These are phyloP conservation scores for Thuidium tamariscinum DNA, from an alignment of 225 moss, liverwort and hornwort genomes.

Conservation along the genomic window DNA sequence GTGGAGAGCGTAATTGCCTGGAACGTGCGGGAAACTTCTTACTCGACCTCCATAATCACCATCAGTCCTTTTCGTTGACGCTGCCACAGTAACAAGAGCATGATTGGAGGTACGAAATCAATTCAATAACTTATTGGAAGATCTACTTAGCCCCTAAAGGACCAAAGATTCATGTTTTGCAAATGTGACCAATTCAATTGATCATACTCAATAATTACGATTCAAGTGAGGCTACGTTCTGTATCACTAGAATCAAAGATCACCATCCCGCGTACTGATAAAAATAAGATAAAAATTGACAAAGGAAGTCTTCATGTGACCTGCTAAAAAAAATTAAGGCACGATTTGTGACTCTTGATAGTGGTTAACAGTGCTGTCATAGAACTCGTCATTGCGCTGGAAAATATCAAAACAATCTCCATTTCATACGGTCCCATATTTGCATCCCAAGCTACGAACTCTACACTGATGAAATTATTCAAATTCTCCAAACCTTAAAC, in stretches of 20 bases:
- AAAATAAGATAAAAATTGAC: not conserved
- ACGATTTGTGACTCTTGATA: not conserved
- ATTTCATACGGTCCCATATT: not conserved
- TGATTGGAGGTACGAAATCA: not conserved
- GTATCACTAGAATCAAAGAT: not conserved
- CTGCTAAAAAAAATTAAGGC: not conserved
- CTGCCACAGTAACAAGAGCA: conserved; percentile 17
- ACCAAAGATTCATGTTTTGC: not conserved
- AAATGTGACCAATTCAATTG: not conserved
- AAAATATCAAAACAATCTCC: not conserved
- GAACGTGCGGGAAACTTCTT: conserved; percentile 80
- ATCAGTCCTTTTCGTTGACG: conserved; percentile 5
- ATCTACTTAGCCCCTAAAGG: not conserved
- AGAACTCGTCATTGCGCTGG: not conserved
- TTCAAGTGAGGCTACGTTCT: not conserved
- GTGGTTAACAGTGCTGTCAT: not conserved
- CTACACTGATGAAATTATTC: not conserved
- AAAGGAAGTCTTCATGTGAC: not conserved
- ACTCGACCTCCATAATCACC: conserved; percentile 49
- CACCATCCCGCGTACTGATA: not conserved
- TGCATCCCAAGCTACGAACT: not conserved
- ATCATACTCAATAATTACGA: not conserved
- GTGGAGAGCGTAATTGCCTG: conserved; percentile 85
- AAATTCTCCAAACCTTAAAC: not conserved
- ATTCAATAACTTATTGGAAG: not conserved